phyloP scores from a whole-genome alignment of 2,329 filamentous ascomycete species.

The Diaporthe destruens region DNA sequence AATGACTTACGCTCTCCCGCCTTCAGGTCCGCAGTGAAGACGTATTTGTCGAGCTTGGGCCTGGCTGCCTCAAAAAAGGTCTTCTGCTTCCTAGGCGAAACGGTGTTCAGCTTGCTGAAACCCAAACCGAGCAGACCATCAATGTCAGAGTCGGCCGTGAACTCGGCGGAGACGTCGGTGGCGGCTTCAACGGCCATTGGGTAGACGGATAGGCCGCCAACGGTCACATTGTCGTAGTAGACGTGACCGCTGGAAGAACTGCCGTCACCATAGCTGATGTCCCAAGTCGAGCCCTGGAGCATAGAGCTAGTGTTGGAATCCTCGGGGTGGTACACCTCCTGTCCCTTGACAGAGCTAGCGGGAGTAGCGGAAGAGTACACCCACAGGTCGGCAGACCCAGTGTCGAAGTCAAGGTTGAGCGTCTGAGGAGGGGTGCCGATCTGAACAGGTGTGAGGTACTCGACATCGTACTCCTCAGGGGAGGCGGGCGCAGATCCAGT shows the following conservation, averaged over 20 bases:
- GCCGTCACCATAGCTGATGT: slow-evolving; percentile 60
- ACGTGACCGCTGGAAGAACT: slow-evolving; percentile 58
- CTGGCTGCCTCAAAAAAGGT: slow-evolving; percentile 57
- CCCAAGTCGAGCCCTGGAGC: slow-evolving; percentile 55
- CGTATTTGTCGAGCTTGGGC: slow-evolving; percentile 47
- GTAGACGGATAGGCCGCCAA: slow-evolving; percentile 57
- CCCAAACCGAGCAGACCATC: slow-evolving; percentile 62
- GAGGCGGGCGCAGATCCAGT: slow-evolving; percentile 48
- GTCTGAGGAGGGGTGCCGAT: slow-evolving; percentile 57
- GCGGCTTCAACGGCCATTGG: slow-evolving; percentile 60
- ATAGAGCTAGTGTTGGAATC: slow-evolving; percentile 55
- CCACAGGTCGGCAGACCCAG: slow-evolving; percentile 59
- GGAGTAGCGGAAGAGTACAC: slow-evolving; percentile 50
- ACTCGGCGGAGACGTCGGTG: slow-evolving; percentile 55
- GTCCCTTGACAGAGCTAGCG: slow-evolving; percentile 50
- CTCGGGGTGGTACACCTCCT: slow-evolving; percentile 55
- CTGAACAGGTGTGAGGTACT: slow-evolving; percentile 51
- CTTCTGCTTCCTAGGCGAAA: slow-evolving; percentile 55
- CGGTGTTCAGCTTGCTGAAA: slow-evolving; percentile 60
- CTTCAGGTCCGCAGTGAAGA: slow-evolving; percentile 53
- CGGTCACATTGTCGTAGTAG: slow-evolving; percentile 58
- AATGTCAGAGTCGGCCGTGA: slow-evolving; percentile 55
- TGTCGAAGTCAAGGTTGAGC: slow-evolving; percentile 59
- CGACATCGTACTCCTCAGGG: slow-evolving; percentile 52
- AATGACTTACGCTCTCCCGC: slow-evolving; percentile 49